Conservation (phyloP, 148 eudicot genomes). For the Silene uniflora region DNA sequence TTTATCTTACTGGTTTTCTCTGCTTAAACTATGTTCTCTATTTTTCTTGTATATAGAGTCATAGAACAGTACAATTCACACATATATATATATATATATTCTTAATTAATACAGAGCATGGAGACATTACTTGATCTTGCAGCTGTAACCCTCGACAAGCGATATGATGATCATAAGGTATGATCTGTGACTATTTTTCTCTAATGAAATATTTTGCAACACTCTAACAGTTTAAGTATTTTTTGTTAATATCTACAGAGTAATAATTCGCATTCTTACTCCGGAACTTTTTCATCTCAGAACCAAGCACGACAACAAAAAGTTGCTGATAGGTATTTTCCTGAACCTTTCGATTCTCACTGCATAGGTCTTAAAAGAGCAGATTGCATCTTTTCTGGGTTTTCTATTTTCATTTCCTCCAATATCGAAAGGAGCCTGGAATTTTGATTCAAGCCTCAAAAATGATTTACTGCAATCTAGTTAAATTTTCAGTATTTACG, state of each 20-base stretch:
- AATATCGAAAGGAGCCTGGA: not conserved
- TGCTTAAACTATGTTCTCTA: not conserved
- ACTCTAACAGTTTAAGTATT: too few species aligned
- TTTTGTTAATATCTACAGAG: slow-evolving; percentile 19
- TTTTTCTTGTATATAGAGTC: not conserved
- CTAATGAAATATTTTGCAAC: not conserved
- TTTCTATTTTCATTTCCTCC: not conserved
- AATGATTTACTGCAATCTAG: not conserved
- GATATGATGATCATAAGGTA: slow-evolving; percentile 18
- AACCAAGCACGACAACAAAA: slow-evolving; percentile 14
- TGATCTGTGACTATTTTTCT: not conserved
- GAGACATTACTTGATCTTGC: slow-evolving; percentile 33
- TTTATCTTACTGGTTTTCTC: not conserved
- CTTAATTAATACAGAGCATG: slow-evolving; percentile 36
- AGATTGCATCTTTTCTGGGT: not conserved
- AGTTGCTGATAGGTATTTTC: slow-evolving; percentile 19
- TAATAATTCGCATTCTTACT: slow-evolving; percentile 16
- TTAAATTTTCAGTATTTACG: too few species aligned
- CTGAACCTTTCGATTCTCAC: not conserved
- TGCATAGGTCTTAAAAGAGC: not conserved
- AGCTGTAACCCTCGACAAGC: slow-evolving; percentile 25
- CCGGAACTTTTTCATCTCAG: slow-evolving; percentile 12
- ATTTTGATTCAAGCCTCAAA: too few species aligned
- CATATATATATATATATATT: not conserved
- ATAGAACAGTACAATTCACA: too few species aligned